Percentiles rank a stretch among this genome's conserved stretches.
Conservation (phyloP, 2,329 filamentous ascomycete species). For the Colletotrichum paranaense region DNA sequence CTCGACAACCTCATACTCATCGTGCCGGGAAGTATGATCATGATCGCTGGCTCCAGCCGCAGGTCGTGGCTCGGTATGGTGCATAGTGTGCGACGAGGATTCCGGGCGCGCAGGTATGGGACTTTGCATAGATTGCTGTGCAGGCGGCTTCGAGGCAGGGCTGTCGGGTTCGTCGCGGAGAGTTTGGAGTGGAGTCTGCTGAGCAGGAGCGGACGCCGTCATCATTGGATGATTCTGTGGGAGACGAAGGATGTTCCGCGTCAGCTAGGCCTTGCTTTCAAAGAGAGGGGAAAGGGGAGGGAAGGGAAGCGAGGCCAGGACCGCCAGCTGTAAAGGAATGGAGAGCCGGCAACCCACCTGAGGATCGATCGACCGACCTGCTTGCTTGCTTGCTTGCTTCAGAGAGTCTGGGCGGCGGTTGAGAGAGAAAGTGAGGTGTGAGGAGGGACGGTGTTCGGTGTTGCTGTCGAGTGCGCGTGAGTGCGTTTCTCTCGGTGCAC, state of each 20-base stretch:
- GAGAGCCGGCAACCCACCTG: constrained; percentile 31
- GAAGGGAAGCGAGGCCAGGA: constrained; percentile 7
- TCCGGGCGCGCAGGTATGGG: constrained; percentile 15
- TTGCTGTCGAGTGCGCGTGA: background rate
- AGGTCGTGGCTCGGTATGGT: constrained; percentile 8
- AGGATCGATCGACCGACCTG: constrained; percentile 13
- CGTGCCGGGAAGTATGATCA: constrained; percentile 22
- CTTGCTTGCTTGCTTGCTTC: constrained; percentile 7
- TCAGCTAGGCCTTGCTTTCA: constrained; percentile 19
- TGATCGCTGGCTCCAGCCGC: constrained; percentile 18
- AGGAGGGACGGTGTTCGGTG: background rate
- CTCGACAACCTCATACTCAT: constrained; percentile 36
- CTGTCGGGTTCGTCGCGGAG: constrained; percentile 22
- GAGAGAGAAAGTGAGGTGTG: background rate
- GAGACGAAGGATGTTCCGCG: constrained; percentile 6
- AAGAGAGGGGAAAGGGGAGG: constrained; percentile 2
- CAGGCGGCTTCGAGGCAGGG: constrained; percentile 9
- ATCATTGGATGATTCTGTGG: constrained; percentile 26
- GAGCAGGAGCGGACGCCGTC: constrained; percentile 32
- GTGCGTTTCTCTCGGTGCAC: constrained; percentile 23
- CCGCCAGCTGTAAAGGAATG: constrained; percentile 14
- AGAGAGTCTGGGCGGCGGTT: constrained; percentile 7
- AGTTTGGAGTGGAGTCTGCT: constrained; percentile 29
- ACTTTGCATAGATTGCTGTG: constrained; percentile 19
- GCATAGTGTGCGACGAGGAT: constrained; percentile 26